These are phyloP conservation scores for Gyromitra esculenta DNA, from an alignment of 2,329 filamentous ascomycete species.

Conservation along the genomic window DNA sequence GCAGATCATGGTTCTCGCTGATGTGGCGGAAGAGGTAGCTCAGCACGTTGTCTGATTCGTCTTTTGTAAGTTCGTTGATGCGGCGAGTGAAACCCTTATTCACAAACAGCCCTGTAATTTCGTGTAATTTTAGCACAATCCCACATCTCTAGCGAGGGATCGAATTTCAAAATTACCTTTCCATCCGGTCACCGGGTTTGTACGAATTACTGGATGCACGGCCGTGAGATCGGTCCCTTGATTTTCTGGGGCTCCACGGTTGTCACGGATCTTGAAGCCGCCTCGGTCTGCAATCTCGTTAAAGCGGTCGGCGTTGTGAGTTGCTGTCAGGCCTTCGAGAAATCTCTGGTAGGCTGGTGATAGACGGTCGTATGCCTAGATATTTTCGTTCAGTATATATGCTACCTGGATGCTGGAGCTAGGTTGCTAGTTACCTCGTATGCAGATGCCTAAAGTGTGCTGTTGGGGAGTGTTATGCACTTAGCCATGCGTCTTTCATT, in stretches of 20 bases:
- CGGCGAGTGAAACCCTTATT: conserved; percentile 66
- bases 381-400: conserved; percentile 2
- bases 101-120: conserved; percentile 62
- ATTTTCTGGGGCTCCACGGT: conserved; percentile 66
- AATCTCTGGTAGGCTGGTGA: conserved; percentile 68
- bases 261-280: conserved; percentile 63
- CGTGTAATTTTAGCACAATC: background rate
- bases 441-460: conserved; percentile 72
- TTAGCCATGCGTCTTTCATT: background rate
- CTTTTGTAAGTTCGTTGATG: conserved; percentile 67
- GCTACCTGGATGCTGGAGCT: background rate
- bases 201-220: conserved; percentile 67
- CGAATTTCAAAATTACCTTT: conserved; percentile 60
- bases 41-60: conserved; percentile 67
- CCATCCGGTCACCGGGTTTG: conserved; percentile 70
- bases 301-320: conserved; percentile 66
- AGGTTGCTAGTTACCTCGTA: conserved; percentile 30
- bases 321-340: conserved; percentile 69
- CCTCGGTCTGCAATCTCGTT: conserved; percentile 63
- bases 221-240: conserved; percentile 64
- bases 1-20: conserved; percentile 68
- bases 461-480: background rate
- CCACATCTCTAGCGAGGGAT: background rate
- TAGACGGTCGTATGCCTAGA: conserved; percentile 71
- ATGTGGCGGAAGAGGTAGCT: conserved; percentile 65